Evolutionary conservation across 2,329 filamentous ascomycete species (phyloP).

Genomic region (Daldinia eschscholtzii): DNA sequence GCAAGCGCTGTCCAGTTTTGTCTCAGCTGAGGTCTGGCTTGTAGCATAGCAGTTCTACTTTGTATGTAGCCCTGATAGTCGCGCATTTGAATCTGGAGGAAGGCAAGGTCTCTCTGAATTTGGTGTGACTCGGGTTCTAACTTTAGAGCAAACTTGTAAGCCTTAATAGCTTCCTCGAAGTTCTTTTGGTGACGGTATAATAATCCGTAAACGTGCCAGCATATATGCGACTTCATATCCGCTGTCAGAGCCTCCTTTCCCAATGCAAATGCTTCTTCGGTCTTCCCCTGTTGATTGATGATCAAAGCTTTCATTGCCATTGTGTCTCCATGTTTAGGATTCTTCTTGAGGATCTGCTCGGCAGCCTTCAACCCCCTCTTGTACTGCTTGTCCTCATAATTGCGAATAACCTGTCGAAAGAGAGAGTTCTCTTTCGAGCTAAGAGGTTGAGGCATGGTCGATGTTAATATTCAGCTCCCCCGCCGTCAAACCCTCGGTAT

Average conservation of each 20-base stretch:
- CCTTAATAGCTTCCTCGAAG: slow-evolving; percentile 98
- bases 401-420: slow-evolving; percentile 93
- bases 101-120: slow-evolving; percentile 92
- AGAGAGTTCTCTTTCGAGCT: slow-evolving; percentile 91
- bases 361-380: slow-evolving; percentile 94
- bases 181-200: slow-evolving; percentile 96
- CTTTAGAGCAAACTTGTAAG: slow-evolving; percentile 94
- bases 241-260: slow-evolving; percentile 93
- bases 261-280: slow-evolving; percentile 92
- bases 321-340: slow-evolving; percentile 96
- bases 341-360: slow-evolving; percentile 95
- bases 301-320: slow-evolving; percentile 99
- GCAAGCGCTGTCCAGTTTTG: slow-evolving; percentile 99
- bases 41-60: slow-evolving; percentile 88
- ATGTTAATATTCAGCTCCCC: slow-evolving; percentile 33
- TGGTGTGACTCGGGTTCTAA: slow-evolving; percentile 94
- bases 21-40: slow-evolving; percentile 81
- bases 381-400: slow-evolving; percentile 99
- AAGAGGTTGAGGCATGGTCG: slow-evolving; percentile 76
- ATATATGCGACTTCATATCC: slow-evolving; percentile 99
- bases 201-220: slow-evolving; percentile 98
- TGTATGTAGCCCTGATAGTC: slow-evolving; percentile 95
- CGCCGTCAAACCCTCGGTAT: slow-evolving; percentile 23
- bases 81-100: slow-evolving; percentile 95
- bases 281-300: slow-evolving; percentile 90